phyloP scores from a whole-genome alignment of 352 stramenopile genomes.

The Elongisporangium senticosum region DNA sequence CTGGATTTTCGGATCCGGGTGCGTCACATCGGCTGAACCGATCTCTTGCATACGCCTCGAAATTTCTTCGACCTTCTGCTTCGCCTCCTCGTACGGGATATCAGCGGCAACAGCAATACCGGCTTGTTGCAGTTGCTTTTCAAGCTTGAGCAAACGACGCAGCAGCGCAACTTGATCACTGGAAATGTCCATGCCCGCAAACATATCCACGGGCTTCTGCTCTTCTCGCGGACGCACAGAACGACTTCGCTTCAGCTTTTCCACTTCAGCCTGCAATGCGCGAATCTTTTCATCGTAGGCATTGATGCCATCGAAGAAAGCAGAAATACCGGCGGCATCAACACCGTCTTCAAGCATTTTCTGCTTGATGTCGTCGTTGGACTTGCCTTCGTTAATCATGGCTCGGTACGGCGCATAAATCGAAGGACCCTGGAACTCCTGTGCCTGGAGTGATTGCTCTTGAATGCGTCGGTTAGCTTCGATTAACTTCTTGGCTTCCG shows the following conservation, averaged over 20 bases:
- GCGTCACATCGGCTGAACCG: slow-evolving; percentile 86
- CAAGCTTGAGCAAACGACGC: slow-evolving; percentile 74
- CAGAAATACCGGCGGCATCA: slow-evolving; percentile 62
- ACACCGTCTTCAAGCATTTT: slow-evolving; percentile 77
- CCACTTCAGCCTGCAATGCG: slow-evolving; percentile 71
- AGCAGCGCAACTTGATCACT: slow-evolving; percentile 75
- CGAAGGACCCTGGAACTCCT: slow-evolving; percentile 33
- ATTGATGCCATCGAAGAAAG: slow-evolving; percentile 83
- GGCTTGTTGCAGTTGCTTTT: slow-evolving; percentile 78
- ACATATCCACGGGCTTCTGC: slow-evolving; percentile 50
- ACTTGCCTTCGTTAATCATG: slow-evolving; percentile 69
- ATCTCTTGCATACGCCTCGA: slow-evolving; percentile 90
- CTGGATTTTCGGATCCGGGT: slow-evolving; percentile 73
- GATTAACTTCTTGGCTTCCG: slow-evolving; percentile 79
- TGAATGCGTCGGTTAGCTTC: slow-evolving; percentile 83
- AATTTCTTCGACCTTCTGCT: slow-evolving; percentile 88
- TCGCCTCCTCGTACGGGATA: slow-evolving; percentile 91
- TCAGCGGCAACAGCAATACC: slow-evolving; percentile 88
- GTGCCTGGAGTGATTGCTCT: slow-evolving; percentile 34
- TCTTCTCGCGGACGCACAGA: slow-evolving; percentile 47
- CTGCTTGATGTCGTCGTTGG: slow-evolving; percentile 61
- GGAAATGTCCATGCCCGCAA: slow-evolving; percentile 64
- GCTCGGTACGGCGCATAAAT: slow-evolving; percentile 56
- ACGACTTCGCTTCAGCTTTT: slow-evolving; percentile 70
- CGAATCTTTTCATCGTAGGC: slow-evolving; percentile 82